Conservation (phyloP, 2,329 filamentous ascomycete genomes). For the Penicillium sp. region DNA sequence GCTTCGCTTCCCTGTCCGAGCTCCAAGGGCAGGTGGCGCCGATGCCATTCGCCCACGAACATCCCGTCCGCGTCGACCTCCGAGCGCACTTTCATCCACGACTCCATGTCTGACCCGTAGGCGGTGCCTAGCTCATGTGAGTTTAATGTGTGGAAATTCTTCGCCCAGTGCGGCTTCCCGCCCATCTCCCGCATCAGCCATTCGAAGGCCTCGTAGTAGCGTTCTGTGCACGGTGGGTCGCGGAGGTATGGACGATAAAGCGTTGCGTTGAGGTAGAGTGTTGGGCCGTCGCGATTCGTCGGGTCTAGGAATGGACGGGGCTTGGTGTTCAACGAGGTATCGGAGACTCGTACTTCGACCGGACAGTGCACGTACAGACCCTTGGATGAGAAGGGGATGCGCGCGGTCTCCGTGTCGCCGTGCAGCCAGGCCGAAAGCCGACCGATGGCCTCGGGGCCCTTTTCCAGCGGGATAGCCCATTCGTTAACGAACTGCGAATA, state of each 20-base stretch:
- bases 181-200: constrained; percentile 84
- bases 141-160: constrained; percentile 70
- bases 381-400: constrained; percentile 76
- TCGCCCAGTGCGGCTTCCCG: constrained; percentile 85
- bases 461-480: constrained; percentile 85
- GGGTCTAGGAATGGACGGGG: constrained; percentile 70
- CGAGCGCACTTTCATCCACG: constrained; percentile 67
- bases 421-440: constrained; percentile 86
- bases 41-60: constrained; percentile 90
- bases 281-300: constrained; percentile 65
- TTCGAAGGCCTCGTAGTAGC: constrained; percentile 88
- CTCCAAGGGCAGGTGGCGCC: constrained; percentile 59
- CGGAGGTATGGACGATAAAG: constrained; percentile 77
- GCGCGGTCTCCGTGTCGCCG: constrained; percentile 64
- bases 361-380: constrained; percentile 85
- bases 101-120: constrained; percentile 65
- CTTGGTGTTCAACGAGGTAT: constrained; percentile 55
- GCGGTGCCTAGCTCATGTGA: constrained; percentile 60
- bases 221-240: constrained; percentile 71
- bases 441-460: constrained; percentile 80
- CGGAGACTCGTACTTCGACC: constrained; percentile 82
- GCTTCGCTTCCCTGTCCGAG: constrained; percentile 10
- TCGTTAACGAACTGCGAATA: constrained; percentile 99
- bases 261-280: constrained; percentile 85
- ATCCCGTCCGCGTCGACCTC: constrained; percentile 76